phyloP scores from a whole-genome alignment of 768 basidiomycete genomes.

The Boletus subparvulus region DNA sequence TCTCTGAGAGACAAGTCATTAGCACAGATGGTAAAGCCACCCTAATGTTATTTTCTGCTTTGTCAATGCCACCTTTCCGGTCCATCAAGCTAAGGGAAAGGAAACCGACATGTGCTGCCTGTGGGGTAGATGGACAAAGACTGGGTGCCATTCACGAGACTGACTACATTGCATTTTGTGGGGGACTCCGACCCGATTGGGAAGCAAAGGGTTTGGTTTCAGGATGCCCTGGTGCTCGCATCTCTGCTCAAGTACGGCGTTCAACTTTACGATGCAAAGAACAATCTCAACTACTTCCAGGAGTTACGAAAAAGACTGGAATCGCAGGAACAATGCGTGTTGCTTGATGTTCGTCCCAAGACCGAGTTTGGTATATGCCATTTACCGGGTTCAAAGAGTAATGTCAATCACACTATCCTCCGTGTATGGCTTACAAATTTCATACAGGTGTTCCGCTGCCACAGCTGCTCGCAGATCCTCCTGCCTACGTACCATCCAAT shows the following conservation, averaged over 20 bases:
- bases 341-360: constrained; percentile 80
- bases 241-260: constrained; percentile 42
- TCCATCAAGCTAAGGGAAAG: constrained; percentile 76
- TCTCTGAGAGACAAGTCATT: constrained; percentile 1
- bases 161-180: constrained; percentile 89
- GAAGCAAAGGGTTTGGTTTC: constrained; percentile 49
- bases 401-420: constrained; percentile 23
- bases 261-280: not conserved
- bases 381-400: constrained; percentile 73
- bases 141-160: constrained; percentile 49
- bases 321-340: constrained; percentile 22
- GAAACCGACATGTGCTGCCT: constrained; percentile 72
- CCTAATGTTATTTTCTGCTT: constrained; percentile 72
- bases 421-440: not conserved
- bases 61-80: constrained; percentile 71
- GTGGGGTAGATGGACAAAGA: constrained; percentile 52
- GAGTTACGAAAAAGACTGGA: constrained; percentile 45
- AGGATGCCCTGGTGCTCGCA: constrained; percentile 43
- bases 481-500: constrained; percentile 35
- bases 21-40: constrained; percentile 56
- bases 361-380: constrained; percentile 87
- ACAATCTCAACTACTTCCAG: constrained; percentile 33
- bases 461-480: constrained; percentile 61
- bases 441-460: constrained; percentile 70
- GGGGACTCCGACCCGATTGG: constrained; percentile 69